phyloP scores from a whole-genome alignment of 177 flowering plant species.

The Vitis hybrid region DNA sequence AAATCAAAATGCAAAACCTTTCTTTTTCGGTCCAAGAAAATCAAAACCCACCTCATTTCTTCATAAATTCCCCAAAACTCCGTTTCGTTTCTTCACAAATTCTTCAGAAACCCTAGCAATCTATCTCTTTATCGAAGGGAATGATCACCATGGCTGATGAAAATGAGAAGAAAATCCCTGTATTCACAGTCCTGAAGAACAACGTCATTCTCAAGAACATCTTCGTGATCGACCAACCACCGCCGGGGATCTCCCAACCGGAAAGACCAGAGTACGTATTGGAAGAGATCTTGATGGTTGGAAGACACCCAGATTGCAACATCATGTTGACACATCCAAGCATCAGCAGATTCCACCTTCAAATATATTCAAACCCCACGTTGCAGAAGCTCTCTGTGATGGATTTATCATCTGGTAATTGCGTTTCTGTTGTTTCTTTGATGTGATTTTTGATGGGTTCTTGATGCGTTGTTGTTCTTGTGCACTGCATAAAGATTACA shows the following conservation, averaged over 20 bases:
- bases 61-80: not conserved
- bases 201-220: constrained; percentile 83
- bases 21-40: not conserved
- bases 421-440: not conserved
- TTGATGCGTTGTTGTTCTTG: not conserved
- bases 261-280: constrained; percentile 15
- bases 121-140: too few species aligned
- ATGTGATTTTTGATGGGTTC: too few species aligned
- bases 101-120: too few species aligned
- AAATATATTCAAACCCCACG: constrained; percentile 51
- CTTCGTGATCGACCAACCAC: constrained; percentile 55
- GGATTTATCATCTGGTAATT: constrained; percentile 77
- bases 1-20: constrained; percentile 1
- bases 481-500: too few species aligned
- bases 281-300: constrained; percentile 60
- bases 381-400: constrained; percentile 48
- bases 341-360: constrained; percentile 91
- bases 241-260: constrained; percentile 4
- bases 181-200: constrained; percentile 80
- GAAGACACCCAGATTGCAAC: constrained; percentile 91
- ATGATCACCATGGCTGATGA: not conserved
- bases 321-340: constrained; percentile 87
- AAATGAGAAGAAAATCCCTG: constrained; percentile 60
- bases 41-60: not conserved
- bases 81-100: constrained; percentile 5